Evolutionary conservation across 305 asterid species (phyloP).

Genomic region (Fraxinus floribunda): DNA sequence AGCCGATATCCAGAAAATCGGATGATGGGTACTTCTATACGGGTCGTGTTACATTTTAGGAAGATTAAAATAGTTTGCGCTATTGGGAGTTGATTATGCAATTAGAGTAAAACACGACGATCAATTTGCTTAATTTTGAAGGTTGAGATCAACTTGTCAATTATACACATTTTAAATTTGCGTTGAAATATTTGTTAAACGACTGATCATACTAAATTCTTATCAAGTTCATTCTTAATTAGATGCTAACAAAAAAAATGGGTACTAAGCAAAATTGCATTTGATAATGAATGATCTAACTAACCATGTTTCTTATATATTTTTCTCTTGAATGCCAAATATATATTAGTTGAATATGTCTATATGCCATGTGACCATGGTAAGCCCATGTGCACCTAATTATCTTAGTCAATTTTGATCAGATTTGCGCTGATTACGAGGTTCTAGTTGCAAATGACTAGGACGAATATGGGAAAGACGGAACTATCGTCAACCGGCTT

Average conservation of each 20-base stretch:
- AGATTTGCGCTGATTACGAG: neutral
- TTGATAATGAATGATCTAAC: neutral
- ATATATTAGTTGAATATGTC: neutral
- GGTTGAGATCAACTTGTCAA: neutral
- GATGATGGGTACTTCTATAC: neutral
- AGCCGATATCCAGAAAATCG: neutral
- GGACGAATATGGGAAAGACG: neutral
- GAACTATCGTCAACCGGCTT: neutral
- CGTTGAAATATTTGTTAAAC: neutral
- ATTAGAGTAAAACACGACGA: neutral
- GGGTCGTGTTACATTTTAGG: neutral
- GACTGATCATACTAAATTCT: neutral
- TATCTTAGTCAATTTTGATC: neutral
- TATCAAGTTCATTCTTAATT: neutral
- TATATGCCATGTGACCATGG: neutral
- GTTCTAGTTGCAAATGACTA: neutral
- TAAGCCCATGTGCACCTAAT: slow-evolving; percentile 1
- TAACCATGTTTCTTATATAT: neutral
- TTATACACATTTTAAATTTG: neutral
- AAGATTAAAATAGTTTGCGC: neutral
- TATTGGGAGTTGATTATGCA: neutral
- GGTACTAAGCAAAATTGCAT: neutral
- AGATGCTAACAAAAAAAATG: neutral
- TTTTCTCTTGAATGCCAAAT: neutral
- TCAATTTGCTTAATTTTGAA: neutral